Evolutionary conservation across 495 filamentous ascomycete genomes (phyloP).

Genomic region (Lophium mytilinum): DNA sequence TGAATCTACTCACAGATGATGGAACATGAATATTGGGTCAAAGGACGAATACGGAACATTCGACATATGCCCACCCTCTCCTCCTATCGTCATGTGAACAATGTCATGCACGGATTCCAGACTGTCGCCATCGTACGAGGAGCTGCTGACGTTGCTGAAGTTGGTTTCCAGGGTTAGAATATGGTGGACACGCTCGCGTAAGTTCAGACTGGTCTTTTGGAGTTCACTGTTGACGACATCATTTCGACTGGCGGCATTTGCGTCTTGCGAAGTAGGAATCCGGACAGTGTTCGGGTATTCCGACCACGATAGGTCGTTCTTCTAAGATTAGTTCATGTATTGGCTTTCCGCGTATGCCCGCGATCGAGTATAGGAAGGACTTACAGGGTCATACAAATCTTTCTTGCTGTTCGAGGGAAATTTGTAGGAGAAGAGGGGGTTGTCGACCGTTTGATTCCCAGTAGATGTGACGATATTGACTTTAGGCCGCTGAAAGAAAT

Average conservation of each 20-base stretch:
- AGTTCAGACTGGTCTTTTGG: constrained; percentile 39
- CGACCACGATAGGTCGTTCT: constrained; percentile 31
- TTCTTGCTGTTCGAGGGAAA: constrained; percentile 47
- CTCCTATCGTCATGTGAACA: constrained; percentile 48
- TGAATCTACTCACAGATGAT: constrained; percentile 38
- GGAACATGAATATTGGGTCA: constrained; percentile 68
- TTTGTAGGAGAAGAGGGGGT: constrained; percentile 54
- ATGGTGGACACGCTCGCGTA: constrained; percentile 49
- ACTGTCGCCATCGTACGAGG: constrained; percentile 44
- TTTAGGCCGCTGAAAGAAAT: constrained; percentile 38
- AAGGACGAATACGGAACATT: constrained; percentile 59
- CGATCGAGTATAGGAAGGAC: constrained; percentile 14
- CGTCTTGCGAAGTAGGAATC: constrained; percentile 3
- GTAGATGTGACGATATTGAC: constrained; percentile 47
- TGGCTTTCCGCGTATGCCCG: too few relatives aligned
- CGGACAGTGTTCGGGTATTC: constrained; percentile 16
- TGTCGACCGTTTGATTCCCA: constrained; percentile 45
- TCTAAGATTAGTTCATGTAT: too few relatives aligned
- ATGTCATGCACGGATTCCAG: constrained; percentile 58
- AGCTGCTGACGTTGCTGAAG: constrained; percentile 52
- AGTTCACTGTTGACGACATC: constrained; percentile 32
- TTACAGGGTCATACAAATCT: constrained; percentile 39
- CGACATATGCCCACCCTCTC: constrained; percentile 55
- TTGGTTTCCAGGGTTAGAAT: constrained; percentile 51
- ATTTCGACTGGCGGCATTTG: constrained; percentile 16